phyloP scores from a whole-genome alignment of 129 eudicot genomes.

The Calendula officinalis region DNA sequence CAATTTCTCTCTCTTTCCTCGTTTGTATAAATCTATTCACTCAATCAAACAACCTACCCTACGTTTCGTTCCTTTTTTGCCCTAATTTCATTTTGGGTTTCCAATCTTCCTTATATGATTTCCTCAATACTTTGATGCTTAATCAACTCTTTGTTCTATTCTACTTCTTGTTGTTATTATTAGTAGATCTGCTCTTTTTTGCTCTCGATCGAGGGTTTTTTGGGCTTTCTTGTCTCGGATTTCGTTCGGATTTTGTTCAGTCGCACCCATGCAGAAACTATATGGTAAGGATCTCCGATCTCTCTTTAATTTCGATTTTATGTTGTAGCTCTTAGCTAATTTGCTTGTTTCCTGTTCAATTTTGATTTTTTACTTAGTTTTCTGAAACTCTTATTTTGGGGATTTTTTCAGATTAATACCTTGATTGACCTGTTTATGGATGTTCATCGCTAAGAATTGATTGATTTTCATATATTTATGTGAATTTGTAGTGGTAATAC shows the following conservation, averaged over 20 bases:
- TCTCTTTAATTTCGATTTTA: constrained; percentile 1
- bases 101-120: constrained; percentile 11
- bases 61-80: constrained; percentile 51
- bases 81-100: constrained; percentile 68
- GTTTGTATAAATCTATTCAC: constrained; percentile 16
- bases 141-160: constrained; percentile 13
- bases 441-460: background rate
- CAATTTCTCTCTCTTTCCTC: constrained; percentile 28
- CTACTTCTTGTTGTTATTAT: constrained; percentile 15
- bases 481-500: background rate
- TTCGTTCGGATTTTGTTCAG: constrained; percentile 27
- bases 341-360: constrained; percentile 2
- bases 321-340: background rate
- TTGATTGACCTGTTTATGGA: background rate
- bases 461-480: background rate
- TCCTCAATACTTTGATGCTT: constrained; percentile 44
- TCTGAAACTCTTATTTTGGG: background rate
- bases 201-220: constrained; percentile 67
- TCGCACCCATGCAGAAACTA: constrained; percentile 65
- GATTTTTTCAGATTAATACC: background rate
- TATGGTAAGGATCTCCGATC: constrained; percentile 39
- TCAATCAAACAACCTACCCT: constrained; percentile 15
- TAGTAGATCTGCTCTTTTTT: constrained; percentile 52
- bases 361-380: constrained; percentile 11
- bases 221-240: constrained; percentile 33